Evolutionary conservation across 2,329 filamentous ascomycete genomes (phyloP), one percentile per base, ranked within the genome.

Genomic region (Tolypocladium inflatum): DNA sequence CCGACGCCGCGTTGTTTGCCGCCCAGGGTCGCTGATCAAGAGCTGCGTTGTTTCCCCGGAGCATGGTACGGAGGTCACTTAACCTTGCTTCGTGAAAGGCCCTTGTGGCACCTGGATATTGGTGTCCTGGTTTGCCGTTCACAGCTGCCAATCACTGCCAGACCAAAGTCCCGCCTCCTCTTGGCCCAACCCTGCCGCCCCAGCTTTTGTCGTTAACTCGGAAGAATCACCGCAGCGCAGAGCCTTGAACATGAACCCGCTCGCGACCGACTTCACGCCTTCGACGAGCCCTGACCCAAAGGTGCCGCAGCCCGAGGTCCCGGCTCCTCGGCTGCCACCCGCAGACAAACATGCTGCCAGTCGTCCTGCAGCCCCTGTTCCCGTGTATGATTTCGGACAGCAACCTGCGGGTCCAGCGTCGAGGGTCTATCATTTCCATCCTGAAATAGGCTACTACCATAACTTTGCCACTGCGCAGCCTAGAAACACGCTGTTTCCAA

Each of bases 201-300:
- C 23, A 15, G 41, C 19, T 48, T 42, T 8, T 42, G n/a, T 42
- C 26, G 13, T 38, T 43, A 57, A 19, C 45, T 50, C 48, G 15
- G 19, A 45, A 51, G 38, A n/a, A 17, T 35, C 21, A n/a, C 10
- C n/a, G 2, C 48, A 52, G 13, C 21, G 19, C 54, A 23, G 13
- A 33, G 9, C 33, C 17, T 30, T 13, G 9, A 58, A 30, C 15
- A 70, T 70, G 68, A 70, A 70, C 60, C 68, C 68, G 4, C 62
- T 60, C 21, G 68, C 68, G 9, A 59, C 61, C n/a, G 60, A 63
- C 21, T 70, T 70, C 54, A 60, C 63, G 21, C 68, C 68, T 35
- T 58, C 54, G 13, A 43, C 53, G 37, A 57, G 53, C 39, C 45
- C 61, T 30, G 50, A 54, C 33, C 9, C 21, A 6, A 30, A 37